Percentiles rank a stretch among this genome's conserved stretches.
These are phyloP conservation scores for Vitis cinerea DNA, from an alignment of 164 flowering plant species.

Conservation along the genomic window DNA sequence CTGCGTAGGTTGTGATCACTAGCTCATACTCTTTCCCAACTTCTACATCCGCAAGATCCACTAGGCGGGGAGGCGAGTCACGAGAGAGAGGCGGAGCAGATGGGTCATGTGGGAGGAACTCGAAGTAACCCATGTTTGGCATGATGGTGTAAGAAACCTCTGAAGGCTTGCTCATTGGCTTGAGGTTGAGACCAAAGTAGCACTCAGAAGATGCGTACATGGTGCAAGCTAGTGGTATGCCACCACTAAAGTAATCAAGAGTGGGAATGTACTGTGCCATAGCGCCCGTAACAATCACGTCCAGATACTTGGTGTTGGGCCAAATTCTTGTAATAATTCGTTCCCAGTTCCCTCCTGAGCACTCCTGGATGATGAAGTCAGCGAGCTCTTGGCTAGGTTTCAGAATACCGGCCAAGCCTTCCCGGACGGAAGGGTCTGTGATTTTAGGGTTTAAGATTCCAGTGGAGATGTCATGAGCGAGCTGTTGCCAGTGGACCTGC, in stretches of 20 bases:
- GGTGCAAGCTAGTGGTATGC: conserved; percentile 62
- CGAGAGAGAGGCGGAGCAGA: conserved; percentile 8
- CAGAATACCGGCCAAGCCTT: conserved; percentile 30
- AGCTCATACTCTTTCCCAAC: conserved; percentile 72
- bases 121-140: conserved; percentile 84
- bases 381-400: conserved; percentile 58
- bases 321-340: conserved; percentile 65
- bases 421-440: conserved; percentile 38
- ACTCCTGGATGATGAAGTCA: conserved; percentile 38
- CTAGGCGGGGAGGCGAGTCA: conserved; percentile 32
- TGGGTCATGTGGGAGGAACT: conserved; percentile 52
- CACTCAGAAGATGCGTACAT: conserved; percentile 91
- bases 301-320: conserved; percentile 84
- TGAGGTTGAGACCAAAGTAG: conserved; percentile 68
- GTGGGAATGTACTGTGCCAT: conserved; percentile 89
- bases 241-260: conserved; percentile 61
- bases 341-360: conserved; percentile 56
- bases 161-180: conserved; percentile 59
- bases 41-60: conserved; percentile 60
- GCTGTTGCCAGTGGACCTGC: conserved; percentile 51
- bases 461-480: conserved; percentile 49
- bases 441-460: conserved; percentile 54
- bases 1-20: conserved; percentile 67
- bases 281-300: conserved; percentile 80
- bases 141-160: conserved; percentile 75